Base-by-base conservation (phyloP, 139 green algal genomes). In the Coelastrella sp. region DNA sequence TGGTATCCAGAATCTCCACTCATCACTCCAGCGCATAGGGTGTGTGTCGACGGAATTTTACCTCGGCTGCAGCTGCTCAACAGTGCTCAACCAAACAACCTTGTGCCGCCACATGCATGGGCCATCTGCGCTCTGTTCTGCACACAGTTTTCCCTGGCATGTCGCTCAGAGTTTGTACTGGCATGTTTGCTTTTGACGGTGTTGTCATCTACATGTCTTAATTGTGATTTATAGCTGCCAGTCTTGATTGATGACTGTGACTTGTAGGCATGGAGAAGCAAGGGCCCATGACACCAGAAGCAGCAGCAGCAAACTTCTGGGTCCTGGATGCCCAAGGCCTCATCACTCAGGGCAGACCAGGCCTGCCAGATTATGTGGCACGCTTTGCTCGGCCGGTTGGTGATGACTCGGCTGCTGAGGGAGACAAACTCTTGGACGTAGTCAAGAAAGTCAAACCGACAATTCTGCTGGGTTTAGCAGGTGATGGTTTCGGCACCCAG, bases 391-490 rank as follows among this genome's bases (percentile, higher is more conserved):
- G 95, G 19, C 77, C 77, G 60, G 77, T 54, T 10, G 16, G 88
- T 57, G 92, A 93, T 61, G 58, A 22, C 22, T 32, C 61, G 47
- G 82, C 82, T 19, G 66, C 13, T 20, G 96, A 98, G 66, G 93
- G 92, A 0, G 88, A 95, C 66, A 68, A 11, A 4, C 94, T 99
- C 19, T 57, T 97, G 22, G 91, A 97, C 0, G 94, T 97, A 90
- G 74, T 90, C 22, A 88, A 17, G 7, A 74, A 89, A 73, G 89
- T 96, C 11, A 96, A 95, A 82, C 97, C 97, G 7, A 99, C 96
- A 4, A 94, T 96, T 7, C 93, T 99, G 75, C 93, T 99, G 11
- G 97, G 97, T 4, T 91, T 98, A 56, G 92, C 96, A 16, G 95
- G 95, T 11, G 95, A 88, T 7, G 64, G 4, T 20, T 3, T 71